Evolutionary conservation across 495 filamentous ascomycete species (phyloP), one percentile per base, ranked within the genome.

Genomic region (Tetracladium setigerum): DNA sequence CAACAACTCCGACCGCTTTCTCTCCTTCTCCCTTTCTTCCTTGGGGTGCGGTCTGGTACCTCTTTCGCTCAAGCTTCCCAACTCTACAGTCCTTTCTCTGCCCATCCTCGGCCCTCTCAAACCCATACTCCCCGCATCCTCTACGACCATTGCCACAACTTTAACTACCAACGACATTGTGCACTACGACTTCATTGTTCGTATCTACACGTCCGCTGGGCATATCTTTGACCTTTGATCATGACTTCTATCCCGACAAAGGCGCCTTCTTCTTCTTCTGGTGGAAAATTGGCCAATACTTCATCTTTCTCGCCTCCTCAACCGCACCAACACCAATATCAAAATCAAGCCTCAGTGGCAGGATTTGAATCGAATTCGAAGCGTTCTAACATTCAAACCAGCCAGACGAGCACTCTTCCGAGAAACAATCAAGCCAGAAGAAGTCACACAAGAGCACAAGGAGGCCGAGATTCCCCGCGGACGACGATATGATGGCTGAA

Each of bases 401-500:
- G 69, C 12, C 72, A 81, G 37, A 74, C 72, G 6, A 66, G 69
- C 15, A 64, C 76, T 27, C 62, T 74, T 36, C 66, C 81, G 5
- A 72, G 87, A 50, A 95, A 89, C 67, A 81, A 74, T 46, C 91
- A 96, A 67, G 67, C 18, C 67, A 74, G 42, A 82, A 81, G 65
- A 87, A 79, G 62, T 86, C 87, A 61, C 86, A 95, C 60, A 72
- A 72, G 47, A 73, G 69, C 51, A 71, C 73, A 58, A 69, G 68
- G 56, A 67, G 68, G 49, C 71, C 72, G 30, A 68, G 41, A 57
- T 59, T 50, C 44, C 63, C 54, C 46, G 40, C 56, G 16, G 72
- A 77, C 65, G 88, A 95, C 70, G 87, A 91, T 69, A 79, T 81
- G 57, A 82, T 87, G 74, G 86, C 79, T 47, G 89, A 95, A 72